Conservation (phyloP, 139 green algal species). For the Coelastrella sp. region DNA sequence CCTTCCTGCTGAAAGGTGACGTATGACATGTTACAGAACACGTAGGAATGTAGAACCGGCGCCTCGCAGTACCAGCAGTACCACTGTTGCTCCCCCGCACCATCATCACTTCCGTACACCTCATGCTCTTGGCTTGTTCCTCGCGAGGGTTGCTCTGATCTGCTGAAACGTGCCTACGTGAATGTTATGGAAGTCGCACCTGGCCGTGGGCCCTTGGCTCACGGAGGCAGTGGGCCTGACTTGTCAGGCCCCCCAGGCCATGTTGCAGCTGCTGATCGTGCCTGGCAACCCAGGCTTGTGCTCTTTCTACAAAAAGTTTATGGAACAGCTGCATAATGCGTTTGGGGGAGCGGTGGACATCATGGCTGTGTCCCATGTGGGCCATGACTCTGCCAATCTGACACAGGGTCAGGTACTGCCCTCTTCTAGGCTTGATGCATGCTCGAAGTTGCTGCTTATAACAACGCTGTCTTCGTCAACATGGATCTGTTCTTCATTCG, state of each 20-base stretch:
- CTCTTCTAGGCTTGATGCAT: neutral
- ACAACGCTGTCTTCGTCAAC: neutral
- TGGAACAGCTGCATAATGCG: conserved; percentile 34
- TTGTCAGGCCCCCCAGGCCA: neutral
- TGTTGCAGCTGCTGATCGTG: conserved; percentile 53
- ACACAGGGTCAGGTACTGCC: neutral
- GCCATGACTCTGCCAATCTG: conserved; percentile 24
- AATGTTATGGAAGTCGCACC: neutral
- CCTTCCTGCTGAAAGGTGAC: too few species aligned
- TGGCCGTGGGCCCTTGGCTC: conserved; percentile 3
- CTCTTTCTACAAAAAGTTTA: conserved; percentile 54
- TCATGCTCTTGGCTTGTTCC: too few species aligned
- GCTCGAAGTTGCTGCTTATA: neutral
- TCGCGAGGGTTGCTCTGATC: too few species aligned
- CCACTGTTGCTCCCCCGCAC: too few species aligned
- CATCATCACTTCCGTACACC: too few species aligned
- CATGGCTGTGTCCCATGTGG: conserved; percentile 12
- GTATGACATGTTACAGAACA: too few species aligned
- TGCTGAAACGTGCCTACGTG: too few species aligned
- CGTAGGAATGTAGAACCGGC: too few species aligned
- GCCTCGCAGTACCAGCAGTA: too few species aligned
- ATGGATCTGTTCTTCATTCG: neutral
- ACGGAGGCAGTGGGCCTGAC: conserved; percentile 17
- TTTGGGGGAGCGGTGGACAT: conserved; percentile 49
- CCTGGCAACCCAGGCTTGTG: conserved; percentile 57